Conservation (phyloP, 352 stramenopile genomes). For the Saprolegnia diclina region DNA sequence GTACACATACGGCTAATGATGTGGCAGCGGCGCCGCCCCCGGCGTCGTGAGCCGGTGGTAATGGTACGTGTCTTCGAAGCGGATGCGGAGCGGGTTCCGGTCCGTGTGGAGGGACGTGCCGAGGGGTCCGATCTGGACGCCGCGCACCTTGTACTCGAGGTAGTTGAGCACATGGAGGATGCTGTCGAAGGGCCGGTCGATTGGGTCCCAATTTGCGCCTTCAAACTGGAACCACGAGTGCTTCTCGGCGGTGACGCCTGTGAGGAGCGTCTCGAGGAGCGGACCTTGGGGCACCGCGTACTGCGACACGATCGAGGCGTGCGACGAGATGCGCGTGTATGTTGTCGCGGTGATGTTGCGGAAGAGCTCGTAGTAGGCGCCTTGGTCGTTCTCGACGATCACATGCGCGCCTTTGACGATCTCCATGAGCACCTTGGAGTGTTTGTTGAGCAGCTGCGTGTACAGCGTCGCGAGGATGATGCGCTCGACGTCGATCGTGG, state of each 20-base stretch:
- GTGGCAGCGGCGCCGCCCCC: not conserved
- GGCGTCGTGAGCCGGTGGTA: not conserved
- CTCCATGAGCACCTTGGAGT: slow-evolving; percentile 27
- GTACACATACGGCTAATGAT: not conserved
- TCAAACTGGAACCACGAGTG: slow-evolving; percentile 34
- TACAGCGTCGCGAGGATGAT: slow-evolving; percentile 21
- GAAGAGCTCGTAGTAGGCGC: slow-evolving; percentile 29
- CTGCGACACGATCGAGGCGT: slow-evolving; percentile 24
- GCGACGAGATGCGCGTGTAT: slow-evolving; percentile 30
- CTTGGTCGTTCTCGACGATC: slow-evolving; percentile 30
- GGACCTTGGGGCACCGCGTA: slow-evolving; percentile 28
- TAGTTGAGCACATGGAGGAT: slow-evolving; percentile 31
- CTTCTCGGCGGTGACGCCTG: slow-evolving; percentile 17
- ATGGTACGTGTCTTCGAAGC: slow-evolving; percentile 12
- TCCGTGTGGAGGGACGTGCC: slow-evolving; percentile 29
- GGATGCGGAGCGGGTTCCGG: slow-evolving; percentile 24
- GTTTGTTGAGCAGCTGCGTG: slow-evolving; percentile 14
- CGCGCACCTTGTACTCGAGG: slow-evolving; percentile 32
- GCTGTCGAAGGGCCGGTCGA: slow-evolving; percentile 28
- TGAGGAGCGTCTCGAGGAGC: slow-evolving; percentile 31
- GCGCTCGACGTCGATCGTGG: slow-evolving; percentile 20
- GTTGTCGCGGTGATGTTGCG: slow-evolving; percentile 25
- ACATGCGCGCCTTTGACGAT: slow-evolving; percentile 31
- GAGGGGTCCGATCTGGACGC: slow-evolving; percentile 30
- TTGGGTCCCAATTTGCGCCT: slow-evolving; percentile 30